Evolutionary conservation across 345 rosid species (phyloP), one percentile per base, ranked within the genome.

Genomic region (Toxicodendron radicans): DNA sequence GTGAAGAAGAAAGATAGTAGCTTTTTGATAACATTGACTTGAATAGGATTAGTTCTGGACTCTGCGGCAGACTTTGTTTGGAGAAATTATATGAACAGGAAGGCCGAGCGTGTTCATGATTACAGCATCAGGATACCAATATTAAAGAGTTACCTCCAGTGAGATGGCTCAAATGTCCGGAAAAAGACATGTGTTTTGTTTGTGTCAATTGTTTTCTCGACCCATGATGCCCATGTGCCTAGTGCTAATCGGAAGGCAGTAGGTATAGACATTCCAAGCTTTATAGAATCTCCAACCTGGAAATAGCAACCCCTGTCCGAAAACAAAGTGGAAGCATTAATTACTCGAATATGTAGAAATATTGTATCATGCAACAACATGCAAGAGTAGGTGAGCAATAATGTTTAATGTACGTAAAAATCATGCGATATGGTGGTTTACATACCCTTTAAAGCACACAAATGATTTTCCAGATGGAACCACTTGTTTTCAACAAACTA

Each of bases 151-250:
- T 85, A 94, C 98, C 94, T 81, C 97, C 97, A 93, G 70, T 93
- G 98, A 16, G 92, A 88, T 80, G 98, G 93, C 83, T 93, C 98
- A 61, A 87, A 91, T 41, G 97, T 88, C 64, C 98, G 88, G 75
- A 93, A 86, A 80, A 93, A 80, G 58, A 93, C 88, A 0, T 68
- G 85, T 0, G 98, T 93, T 80, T 82, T 91, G 65, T 82, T 88
- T 49, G 79, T 80, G 76, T 93, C 81, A 24, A 93, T 80, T 23
- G 61, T 73, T 17, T 69, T 82, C 76, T 86, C 83, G 23, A 87
- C 84, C 98, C 98, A 93, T 16, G 93, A 87, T 73, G 90, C 89
- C 98, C 98, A 93, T n/a, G 97, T 90, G 52, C 76, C 88, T 58
- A 93, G 76, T 51, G 98, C 97, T 49, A 85, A 75, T 84, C 77